Conservation (phyloP, 129 eudicot genomes). For the Artemisia argyi region DNA sequence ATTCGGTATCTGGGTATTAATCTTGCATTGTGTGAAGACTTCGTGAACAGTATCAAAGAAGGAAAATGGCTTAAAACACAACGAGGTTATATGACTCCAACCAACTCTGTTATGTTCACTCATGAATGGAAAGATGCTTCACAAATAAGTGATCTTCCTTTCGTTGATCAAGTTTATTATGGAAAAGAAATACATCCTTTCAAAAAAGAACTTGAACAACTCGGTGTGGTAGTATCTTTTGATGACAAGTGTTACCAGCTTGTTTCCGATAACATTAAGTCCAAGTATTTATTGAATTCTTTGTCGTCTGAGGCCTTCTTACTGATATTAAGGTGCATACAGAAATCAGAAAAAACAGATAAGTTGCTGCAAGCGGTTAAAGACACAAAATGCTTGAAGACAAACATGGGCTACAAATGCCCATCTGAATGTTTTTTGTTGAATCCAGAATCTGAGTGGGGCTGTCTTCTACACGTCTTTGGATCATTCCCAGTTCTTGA, state of each 20-base stretch:
- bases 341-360: conserved; percentile 9
- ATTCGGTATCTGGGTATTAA: conserved; percentile 41
- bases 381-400: conserved; percentile 37
- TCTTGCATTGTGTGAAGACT: conserved; percentile 21
- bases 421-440: conserved; percentile 45
- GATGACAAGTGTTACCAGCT: conserved; percentile 31
- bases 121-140: conserved; percentile 45
- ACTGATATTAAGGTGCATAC: conserved; percentile 34
- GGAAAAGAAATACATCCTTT: conserved; percentile 35
- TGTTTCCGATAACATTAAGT: conserved; percentile 39
- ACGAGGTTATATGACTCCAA: conserved; percentile 40
- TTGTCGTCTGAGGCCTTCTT: conserved; percentile 31
- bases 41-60: conserved; percentile 32
- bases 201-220: conserved; percentile 33
- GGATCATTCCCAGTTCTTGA: conserved; percentile 45
- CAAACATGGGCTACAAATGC: conserved; percentile 42
- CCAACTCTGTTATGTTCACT: conserved; percentile 33
- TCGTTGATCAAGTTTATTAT: conserved; percentile 47
- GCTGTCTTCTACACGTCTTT: conserved; percentile 45
- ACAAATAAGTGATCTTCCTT: conserved; percentile 43
- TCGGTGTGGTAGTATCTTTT: conserved; percentile 40
- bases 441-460: conserved; percentile 46
- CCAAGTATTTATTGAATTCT: conserved; percentile 24
- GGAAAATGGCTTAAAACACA: conserved; percentile 46
- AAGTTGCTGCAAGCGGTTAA: conserved; percentile 33